These are phyloP conservation scores for Penicillium brasilianum DNA, from an alignment of 2,329 filamentous ascomycete genomes.

Conservation along the genomic window DNA sequence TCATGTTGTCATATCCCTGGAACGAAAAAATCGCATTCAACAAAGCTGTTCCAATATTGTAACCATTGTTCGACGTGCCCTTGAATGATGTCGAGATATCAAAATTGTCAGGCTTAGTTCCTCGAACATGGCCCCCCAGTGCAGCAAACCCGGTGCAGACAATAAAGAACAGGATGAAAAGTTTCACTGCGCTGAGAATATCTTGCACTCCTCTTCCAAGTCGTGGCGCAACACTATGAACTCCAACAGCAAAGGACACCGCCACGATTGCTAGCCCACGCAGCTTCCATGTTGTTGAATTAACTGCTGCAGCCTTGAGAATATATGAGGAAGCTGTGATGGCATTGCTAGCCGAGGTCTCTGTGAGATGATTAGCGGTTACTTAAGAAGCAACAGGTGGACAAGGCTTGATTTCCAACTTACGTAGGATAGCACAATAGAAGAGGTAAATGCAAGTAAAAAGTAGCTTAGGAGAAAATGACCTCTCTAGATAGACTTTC, in stretches of 20 bases:
- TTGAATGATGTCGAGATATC: constrained; percentile 31
- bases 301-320: constrained; percentile 29
- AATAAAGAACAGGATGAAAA: constrained; percentile 51
- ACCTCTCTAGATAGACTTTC: constrained; percentile 55
- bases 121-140: constrained; percentile 41
- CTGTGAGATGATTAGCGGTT: background rate
- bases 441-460: constrained; percentile 56
- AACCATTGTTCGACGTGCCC: constrained; percentile 28
- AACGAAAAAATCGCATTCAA: constrained; percentile 48
- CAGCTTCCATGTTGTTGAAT: constrained; percentile 33
- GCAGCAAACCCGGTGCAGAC: constrained; percentile 51
- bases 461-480: constrained; percentile 53
- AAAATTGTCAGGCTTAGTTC: constrained; percentile 50
- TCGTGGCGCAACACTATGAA: constrained; percentile 48
- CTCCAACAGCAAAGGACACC: constrained; percentile 43
- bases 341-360: constrained; percentile 31
- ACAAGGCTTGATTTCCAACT: background rate
- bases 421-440: constrained; percentile 49
- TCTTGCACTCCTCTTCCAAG: constrained; percentile 52
- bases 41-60: constrained; percentile 34
- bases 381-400: background rate
- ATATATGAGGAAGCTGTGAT: constrained; percentile 34
- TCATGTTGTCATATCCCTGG: constrained; percentile 48
- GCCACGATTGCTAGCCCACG: constrained; percentile 36
- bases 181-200: constrained; percentile 52